Evolutionary conservation across 2,329 filamentous ascomycete species (phyloP).

Genomic region (Arthrobotrys musiformis): DNA sequence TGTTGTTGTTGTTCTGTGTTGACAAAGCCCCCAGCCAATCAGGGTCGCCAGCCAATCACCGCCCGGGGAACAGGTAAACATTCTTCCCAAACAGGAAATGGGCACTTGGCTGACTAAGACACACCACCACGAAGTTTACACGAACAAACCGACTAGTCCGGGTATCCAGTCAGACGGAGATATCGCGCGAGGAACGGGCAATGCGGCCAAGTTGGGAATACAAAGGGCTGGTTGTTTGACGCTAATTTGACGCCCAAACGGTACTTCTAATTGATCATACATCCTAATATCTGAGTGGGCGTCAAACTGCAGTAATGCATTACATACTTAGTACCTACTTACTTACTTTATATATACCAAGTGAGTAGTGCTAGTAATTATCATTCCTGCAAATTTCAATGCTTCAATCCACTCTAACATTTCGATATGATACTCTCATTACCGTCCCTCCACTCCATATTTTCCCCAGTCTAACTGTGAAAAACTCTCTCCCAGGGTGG

Average conservation of each 20-base stretch:
- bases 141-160: background rate
- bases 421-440: background rate
- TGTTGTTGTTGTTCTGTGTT: conserved; percentile 54
- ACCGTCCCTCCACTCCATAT: background rate
- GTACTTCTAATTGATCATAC: conserved; percentile 12
- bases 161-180: background rate
- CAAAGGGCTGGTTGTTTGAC: conserved; percentile 27
- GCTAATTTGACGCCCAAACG: conserved; percentile 21
- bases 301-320: background rate
- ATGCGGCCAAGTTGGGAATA: conserved; percentile 44
- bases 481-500: background rate
- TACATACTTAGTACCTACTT: no score
- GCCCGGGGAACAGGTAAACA: conserved; percentile 13
- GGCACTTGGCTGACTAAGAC: conserved; percentile 46
- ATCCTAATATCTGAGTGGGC: background rate
- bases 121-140: conserved; percentile 52
- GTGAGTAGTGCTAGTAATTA: no score
- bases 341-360: no score
- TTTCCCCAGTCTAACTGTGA: background rate
- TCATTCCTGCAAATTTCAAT: background rate
- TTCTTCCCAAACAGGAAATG: conserved; percentile 28
- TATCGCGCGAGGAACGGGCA: conserved; percentile 28
- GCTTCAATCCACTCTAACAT: background rate
- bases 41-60: conserved; percentile 28
- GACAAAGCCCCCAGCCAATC: conserved; percentile 31